A percentile compares a stretch with the other conserved stretches of the same genome.
Evolutionary conservation across 345 rosid genomes (phyloP).

Genomic region (Brassica rapa): DNA sequence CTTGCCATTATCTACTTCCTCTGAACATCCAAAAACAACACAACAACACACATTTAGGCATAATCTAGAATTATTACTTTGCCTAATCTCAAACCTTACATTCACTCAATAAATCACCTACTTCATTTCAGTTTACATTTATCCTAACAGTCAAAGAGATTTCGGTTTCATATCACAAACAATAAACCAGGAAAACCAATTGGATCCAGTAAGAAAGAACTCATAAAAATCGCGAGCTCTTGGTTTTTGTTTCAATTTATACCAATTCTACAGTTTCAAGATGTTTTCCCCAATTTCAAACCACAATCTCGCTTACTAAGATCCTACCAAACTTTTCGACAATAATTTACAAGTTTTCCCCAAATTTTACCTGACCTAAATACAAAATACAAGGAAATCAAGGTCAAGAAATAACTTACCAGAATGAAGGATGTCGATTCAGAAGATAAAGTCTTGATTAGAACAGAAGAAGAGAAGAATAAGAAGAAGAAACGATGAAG

Average conservation of each 20-base stretch:
- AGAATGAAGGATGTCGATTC: too few relatives aligned
- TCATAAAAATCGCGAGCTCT: too few relatives aligned
- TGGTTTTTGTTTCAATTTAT: background rate
- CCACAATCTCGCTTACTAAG: background rate
- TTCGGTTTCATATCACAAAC: background rate
- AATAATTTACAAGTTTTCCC: too few relatives aligned
- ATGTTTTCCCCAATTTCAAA: background rate
- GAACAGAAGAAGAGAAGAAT: too few relatives aligned
- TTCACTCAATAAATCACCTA: background rate
- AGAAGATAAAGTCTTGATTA: too few relatives aligned
- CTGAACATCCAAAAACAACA: background rate
- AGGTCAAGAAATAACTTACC: too few relatives aligned
- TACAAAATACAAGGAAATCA: too few relatives aligned
- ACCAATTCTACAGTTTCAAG: background rate
- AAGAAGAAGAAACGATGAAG: too few relatives aligned
- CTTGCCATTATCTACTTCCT: background rate
- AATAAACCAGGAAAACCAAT: background rate
- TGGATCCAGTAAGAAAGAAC: background rate
- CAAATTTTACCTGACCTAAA: too few relatives aligned
- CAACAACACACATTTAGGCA: background rate
- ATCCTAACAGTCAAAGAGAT: background rate
- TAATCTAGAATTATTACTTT: background rate
- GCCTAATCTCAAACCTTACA: background rate
- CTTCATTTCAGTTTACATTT: background rate
- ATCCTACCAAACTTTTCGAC: too few relatives aligned